Evolutionary conservation across 2,329 filamentous ascomycete species (phyloP).

Genomic region (Exophiala dermatitidis): DNA sequence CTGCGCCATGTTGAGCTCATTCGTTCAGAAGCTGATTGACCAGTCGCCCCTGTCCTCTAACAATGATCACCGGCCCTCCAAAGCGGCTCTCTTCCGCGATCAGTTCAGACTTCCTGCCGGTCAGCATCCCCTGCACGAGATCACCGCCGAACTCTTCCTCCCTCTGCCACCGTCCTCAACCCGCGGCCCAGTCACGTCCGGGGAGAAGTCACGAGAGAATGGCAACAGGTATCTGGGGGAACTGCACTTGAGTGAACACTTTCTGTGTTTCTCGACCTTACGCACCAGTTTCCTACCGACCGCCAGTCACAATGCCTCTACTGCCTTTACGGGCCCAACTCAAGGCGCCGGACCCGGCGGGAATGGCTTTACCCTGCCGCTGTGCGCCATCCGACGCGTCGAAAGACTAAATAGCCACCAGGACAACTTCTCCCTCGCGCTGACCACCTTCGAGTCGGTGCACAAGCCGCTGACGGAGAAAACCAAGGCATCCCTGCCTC

Average conservation of each 20-base stretch:
- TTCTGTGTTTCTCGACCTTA: conserved; percentile 93
- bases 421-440: conserved; percentile 83
- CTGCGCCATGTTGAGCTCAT: conserved; percentile 53
- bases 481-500: conserved; percentile 27
- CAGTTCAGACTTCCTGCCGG: conserved; percentile 92
- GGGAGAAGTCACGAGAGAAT: conserved; percentile 51
- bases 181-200: conserved; percentile 45
- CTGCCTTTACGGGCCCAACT: conserved; percentile 83
- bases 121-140: conserved; percentile 91
- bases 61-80: conserved; percentile 73
- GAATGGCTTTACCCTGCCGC: conserved; percentile 89
- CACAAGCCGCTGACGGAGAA: conserved; percentile 47
- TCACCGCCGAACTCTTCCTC: conserved; percentile 90
- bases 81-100: conserved; percentile 84
- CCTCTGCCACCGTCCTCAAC: conserved; percentile 57
- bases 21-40: conserved; percentile 94
- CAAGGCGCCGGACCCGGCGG: conserved; percentile 86
- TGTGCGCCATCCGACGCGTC: conserved; percentile 84
- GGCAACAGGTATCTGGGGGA: conserved; percentile 88
- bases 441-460: conserved; percentile 84
- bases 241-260: conserved; percentile 88
- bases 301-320: conserved; percentile 71
- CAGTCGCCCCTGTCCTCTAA: conserved; percentile 69
- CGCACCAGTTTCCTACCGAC: conserved; percentile 77
- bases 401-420: conserved; percentile 89